These are phyloP conservation scores for Suaeda aralocaspica DNA, from an alignment of 148 eudicot genomes.

Conservation along the genomic window DNA sequence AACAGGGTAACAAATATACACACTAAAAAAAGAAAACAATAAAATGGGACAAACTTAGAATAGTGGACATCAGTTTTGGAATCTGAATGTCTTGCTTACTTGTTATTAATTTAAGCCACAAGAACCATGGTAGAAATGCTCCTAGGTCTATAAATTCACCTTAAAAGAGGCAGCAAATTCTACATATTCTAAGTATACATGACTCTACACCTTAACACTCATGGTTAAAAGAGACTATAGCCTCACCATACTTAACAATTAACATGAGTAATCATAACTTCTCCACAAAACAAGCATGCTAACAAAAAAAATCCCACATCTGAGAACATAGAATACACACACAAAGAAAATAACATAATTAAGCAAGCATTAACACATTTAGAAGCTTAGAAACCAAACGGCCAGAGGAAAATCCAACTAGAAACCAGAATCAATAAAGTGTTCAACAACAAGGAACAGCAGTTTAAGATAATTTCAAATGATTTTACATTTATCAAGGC, in stretches of 20 bases:
- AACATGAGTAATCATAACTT: neutral
- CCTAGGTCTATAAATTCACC: neutral
- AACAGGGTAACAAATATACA: neutral
- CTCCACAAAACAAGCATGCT: neutral
- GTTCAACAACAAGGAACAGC: neutral
- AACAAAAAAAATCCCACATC: neutral
- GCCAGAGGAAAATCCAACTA: neutral
- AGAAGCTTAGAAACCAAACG: neutral
- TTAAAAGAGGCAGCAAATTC: neutral
- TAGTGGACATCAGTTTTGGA: neutral
- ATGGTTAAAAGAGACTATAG: neutral
- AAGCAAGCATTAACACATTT: neutral
- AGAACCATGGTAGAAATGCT: neutral
- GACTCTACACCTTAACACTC: neutral
- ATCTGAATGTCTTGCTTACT: neutral
- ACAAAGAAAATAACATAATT: neutral
- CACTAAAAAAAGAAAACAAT: neutral
- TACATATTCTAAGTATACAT: neutral
- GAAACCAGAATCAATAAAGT: neutral
- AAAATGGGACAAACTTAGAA: neutral
- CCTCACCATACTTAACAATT: neutral
- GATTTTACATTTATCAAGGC: neutral
- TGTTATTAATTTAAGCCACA: neutral
- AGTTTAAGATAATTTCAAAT: neutral
- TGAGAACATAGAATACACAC: neutral